These are phyloP conservation scores for Pseudozyma tsukubaensis DNA, from an alignment of 1,284 basidiomycete species.

Conservation along the genomic window DNA sequence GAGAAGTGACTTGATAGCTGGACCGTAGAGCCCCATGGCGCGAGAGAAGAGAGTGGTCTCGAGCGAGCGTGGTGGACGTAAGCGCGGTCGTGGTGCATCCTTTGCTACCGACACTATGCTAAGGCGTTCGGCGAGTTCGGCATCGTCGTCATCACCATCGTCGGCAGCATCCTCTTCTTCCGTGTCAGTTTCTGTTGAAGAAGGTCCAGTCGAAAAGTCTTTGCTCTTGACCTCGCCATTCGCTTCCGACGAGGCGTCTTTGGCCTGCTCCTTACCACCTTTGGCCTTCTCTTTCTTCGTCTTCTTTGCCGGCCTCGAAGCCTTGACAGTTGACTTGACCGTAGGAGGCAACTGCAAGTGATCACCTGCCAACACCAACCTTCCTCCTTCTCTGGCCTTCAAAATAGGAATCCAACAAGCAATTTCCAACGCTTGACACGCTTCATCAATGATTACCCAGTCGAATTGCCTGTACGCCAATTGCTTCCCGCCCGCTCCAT, in stretches of 20 bases:
- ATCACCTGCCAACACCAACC: slow-evolving; percentile 69
- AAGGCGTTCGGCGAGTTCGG: slow-evolving; percentile 8
- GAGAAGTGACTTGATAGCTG: slow-evolving; percentile 85
- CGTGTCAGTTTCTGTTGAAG: slow-evolving; percentile 9
- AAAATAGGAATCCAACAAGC: slow-evolving; percentile 96
- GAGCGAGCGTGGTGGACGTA: slow-evolving; percentile 79
- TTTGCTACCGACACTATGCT: slow-evolving; percentile 2
- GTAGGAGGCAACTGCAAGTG: slow-evolving; percentile 82
- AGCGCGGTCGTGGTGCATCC: slow-evolving; percentile 16
- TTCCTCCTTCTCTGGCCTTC: slow-evolving; percentile 40
- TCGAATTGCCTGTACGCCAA: slow-evolving; percentile 75
- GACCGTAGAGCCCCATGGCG: slow-evolving; percentile 85
- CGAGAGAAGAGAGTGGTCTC: slow-evolving; percentile 92
- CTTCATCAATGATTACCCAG: slow-evolving; percentile 91
- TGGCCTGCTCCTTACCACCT: background rate
- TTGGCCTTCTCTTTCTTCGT: background rate
- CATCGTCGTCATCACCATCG: background rate
- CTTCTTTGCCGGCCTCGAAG: background rate
- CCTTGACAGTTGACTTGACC: slow-evolving; percentile 71
- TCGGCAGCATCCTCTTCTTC: slow-evolving; percentile 5
- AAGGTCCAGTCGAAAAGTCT: slow-evolving; percentile 10
- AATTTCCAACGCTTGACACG: slow-evolving; percentile 92
- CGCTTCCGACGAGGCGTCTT: background rate
- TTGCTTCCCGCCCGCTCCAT: slow-evolving; percentile 72
- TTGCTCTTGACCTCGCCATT: slow-evolving; percentile 1